phyloP scores from a whole-genome alignment of 2,329 filamentous ascomycete genomes.

The Cordyceps cateniannulata region DNA sequence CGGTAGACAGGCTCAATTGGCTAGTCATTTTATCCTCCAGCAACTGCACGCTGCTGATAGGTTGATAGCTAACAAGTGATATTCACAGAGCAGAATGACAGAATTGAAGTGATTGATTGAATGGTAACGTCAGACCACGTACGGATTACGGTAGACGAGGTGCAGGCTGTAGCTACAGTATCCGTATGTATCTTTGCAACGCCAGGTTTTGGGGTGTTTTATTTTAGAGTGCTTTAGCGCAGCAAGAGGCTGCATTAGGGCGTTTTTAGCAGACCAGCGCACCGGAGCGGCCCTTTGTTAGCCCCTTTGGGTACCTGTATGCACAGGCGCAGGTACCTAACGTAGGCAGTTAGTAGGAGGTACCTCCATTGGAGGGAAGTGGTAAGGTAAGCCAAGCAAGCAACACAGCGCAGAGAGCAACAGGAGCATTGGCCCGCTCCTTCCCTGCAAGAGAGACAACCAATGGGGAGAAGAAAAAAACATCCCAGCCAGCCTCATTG shows the following conservation, averaged over 20 bases:
- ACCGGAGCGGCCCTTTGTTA: background rate
- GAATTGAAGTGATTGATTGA: too few relatives aligned
- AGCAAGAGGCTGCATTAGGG: background rate
- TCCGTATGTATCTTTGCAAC: too few relatives aligned
- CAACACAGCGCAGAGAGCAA: background rate
- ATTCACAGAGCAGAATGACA: too few relatives aligned
- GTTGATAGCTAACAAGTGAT: too few relatives aligned
- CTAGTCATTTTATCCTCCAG: too few relatives aligned
- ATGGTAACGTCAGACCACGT: too few relatives aligned
- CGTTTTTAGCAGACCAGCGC: background rate
- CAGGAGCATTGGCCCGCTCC: background rate
- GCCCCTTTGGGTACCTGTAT: background rate
- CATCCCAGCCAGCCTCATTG: constrained; percentile 9
- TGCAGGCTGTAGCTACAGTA: too few relatives aligned
- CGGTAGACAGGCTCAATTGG: too few relatives aligned
- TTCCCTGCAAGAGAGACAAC: background rate
- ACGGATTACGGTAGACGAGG: background rate
- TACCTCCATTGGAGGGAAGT: background rate
- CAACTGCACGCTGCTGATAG: too few relatives aligned
- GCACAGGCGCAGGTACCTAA: background rate
- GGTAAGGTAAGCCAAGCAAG: background rate
- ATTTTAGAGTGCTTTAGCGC: background rate
- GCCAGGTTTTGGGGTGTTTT: background rate
- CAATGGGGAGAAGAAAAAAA: background rate
- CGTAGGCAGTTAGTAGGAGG: too few relatives aligned